Percentiles rank a stretch among this genome's conserved stretches.
phyloP scores from a whole-genome alignment of 1,284 basidiomycete species.

The Marasmius sp. region DNA sequence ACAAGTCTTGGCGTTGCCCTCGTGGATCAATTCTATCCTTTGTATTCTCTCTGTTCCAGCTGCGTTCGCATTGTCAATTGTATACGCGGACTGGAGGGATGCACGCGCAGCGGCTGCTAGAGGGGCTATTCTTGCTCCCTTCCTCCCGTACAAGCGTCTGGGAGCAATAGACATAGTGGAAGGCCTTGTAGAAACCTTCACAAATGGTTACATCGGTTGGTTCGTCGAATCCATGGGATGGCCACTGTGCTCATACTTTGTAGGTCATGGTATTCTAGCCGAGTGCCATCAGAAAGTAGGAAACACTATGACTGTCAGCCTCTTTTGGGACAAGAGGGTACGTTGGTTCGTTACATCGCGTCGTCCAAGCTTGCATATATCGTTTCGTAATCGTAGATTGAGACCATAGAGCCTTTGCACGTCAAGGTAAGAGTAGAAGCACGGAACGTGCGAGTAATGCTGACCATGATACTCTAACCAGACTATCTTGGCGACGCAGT shows the following conservation, averaged over 20 bases:
- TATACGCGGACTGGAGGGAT: neutral
- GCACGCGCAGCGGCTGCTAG: neutral
- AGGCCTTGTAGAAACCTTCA: neutral
- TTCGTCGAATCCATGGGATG: neutral
- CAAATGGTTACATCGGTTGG: neutral
- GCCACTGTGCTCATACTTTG: neutral
- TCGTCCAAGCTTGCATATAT: neutral
- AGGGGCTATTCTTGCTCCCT: neutral
- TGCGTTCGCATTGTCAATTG: neutral
- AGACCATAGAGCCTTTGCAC: neutral
- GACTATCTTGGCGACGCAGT: neutral
- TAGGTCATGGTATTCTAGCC: neutral
- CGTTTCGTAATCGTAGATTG: neutral
- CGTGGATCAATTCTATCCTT: neutral
- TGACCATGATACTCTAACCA: neutral
- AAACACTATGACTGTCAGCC: neutral
- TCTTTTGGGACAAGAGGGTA: neutral
- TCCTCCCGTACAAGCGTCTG: neutral
- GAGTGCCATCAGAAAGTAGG: neutral
- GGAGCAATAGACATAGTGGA: neutral
- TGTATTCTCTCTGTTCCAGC: neutral
- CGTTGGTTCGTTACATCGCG: neutral
- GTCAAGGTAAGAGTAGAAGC: neutral
- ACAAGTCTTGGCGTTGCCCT: neutral
- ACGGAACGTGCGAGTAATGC: neutral